Evolutionary conservation across 306 rosid species (phyloP).

Genomic region (Oemleria cerasiformis): DNA sequence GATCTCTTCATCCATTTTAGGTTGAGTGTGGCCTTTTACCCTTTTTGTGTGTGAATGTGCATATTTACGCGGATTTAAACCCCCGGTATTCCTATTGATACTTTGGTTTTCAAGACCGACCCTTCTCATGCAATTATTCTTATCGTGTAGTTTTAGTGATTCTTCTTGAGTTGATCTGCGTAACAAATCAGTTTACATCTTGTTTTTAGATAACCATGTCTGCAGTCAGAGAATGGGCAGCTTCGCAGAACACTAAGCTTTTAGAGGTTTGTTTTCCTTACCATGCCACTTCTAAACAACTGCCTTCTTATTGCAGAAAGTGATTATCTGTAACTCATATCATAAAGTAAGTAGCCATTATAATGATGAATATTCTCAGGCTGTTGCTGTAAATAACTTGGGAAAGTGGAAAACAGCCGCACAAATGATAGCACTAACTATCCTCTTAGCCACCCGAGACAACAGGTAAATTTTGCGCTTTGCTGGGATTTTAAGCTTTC

Average conservation of each 20-base stretch:
- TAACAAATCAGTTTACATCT: conserved; percentile 28
- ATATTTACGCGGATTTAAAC: neutral
- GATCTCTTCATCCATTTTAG: neutral
- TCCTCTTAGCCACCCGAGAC: conserved; percentile 89
- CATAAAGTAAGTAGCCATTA: neutral
- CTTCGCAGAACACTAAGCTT: conserved; percentile 86
- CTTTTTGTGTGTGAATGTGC: neutral
- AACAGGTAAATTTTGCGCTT: conserved; percentile 49
- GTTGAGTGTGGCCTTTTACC: neutral
- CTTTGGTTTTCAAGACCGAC: no score
- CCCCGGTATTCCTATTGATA: no score
- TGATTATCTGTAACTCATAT: conserved; percentile 5
- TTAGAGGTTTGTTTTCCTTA: conserved; percentile 66
- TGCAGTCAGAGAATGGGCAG: conserved; percentile 99
- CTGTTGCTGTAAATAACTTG: conserved; percentile 98
- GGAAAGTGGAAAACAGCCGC: conserved; percentile 99
- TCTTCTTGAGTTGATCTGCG: conserved; percentile 23
- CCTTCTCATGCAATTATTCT: conserved; percentile 6
- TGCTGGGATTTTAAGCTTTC: conserved; percentile 12
- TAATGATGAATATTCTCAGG: conserved; percentile 41
- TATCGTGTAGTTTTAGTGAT: conserved; percentile 14
- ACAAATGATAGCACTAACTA: conserved; percentile 83
- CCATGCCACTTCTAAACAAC: conserved; percentile 13
- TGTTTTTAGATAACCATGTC: conserved; percentile 90
- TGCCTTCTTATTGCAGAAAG: conserved; percentile 11